phyloP scores from a whole-genome alignment of 768 basidiomycete species.

The Rhizopogon vulgaris region DNA sequence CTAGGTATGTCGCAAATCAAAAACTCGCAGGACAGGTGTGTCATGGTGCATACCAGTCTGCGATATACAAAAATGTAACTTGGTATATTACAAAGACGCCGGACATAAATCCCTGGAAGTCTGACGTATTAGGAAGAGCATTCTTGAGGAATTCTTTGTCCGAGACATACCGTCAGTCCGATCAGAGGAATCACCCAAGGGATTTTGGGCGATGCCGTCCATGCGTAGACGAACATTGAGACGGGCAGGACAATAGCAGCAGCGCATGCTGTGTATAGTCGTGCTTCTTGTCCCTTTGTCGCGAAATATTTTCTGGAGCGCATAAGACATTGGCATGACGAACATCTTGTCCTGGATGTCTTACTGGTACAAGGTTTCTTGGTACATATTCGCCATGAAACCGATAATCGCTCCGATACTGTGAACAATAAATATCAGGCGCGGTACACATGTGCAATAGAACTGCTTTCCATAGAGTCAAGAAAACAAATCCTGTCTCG shows the following conservation, averaged over 20 bases:
- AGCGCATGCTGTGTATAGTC: constrained; percentile 50
- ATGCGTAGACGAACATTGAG: constrained; percentile 66
- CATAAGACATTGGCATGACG: constrained; percentile 11
- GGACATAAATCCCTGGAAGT: constrained; percentile 34
- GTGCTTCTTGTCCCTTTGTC: constrained; percentile 43
- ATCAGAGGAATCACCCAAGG: constrained; percentile 47
- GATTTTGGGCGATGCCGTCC: constrained; percentile 49
- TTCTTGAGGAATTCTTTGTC: not conserved
- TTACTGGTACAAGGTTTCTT: constrained; percentile 44
- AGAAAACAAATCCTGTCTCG: constrained; percentile 52
- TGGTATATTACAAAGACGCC: constrained; percentile 38
- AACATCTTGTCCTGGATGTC: constrained; percentile 4
- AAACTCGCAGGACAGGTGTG: not conserved
- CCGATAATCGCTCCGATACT: constrained; percentile 52
- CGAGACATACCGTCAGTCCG: constrained; percentile 15
- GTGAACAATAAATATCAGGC: constrained; percentile 1
- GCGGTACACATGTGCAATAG: not conserved
- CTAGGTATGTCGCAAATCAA: constrained; percentile 13
- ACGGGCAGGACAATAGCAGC: constrained; percentile 48
- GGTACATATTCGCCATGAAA: constrained; percentile 26
- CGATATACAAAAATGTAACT: constrained; percentile 40
- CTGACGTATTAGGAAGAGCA: not conserved
- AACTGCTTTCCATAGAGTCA: constrained; percentile 41
- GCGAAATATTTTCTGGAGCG: constrained; percentile 17
- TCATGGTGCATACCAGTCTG: constrained; percentile 37